Evolutionary conservation across 805 yeast species (phyloP).

Genomic region (Yamadazyma kitorensis): DNA sequence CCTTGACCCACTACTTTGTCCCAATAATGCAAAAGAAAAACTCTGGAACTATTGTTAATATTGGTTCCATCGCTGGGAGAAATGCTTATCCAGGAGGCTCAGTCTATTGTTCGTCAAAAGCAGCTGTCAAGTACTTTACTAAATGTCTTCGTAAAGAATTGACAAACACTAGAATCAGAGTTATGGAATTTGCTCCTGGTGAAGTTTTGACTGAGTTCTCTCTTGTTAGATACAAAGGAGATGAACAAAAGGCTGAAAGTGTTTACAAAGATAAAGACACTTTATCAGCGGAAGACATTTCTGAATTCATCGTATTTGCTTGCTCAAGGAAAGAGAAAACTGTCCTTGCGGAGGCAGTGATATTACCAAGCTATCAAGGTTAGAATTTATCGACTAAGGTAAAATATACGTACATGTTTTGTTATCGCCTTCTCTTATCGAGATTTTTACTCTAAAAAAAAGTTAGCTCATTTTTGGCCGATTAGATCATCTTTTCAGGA

Average conservation of each 20-base stretch:
- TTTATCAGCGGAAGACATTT: constrained; percentile 32
- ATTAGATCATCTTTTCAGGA: too few species aligned
- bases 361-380: constrained; percentile 37
- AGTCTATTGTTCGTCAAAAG: constrained; percentile 36
- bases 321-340: constrained; percentile 30
- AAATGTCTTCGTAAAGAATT: constrained; percentile 33
- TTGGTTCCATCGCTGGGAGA: constrained; percentile 36
- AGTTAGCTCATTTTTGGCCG: too few species aligned
- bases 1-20: constrained; percentile 33
- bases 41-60: constrained; percentile 32
- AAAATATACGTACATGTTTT: too few species aligned
- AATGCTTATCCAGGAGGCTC: constrained; percentile 38
- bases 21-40: constrained; percentile 32
- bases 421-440: too few species aligned
- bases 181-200: constrained; percentile 38
- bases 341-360: constrained; percentile 35
- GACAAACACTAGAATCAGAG: constrained; percentile 31
- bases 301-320: constrained; percentile 35
- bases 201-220: constrained; percentile 39
- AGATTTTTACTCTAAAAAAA: too few species aligned
- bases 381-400: too few species aligned
- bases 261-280: constrained; percentile 34
- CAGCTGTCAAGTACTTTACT: constrained; percentile 32
- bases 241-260: constrained; percentile 25
- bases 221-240: constrained; percentile 32